Evolutionary conservation across 352 stramenopile genomes (phyloP).

Genomic region (Phytophthora colocasiae): DNA sequence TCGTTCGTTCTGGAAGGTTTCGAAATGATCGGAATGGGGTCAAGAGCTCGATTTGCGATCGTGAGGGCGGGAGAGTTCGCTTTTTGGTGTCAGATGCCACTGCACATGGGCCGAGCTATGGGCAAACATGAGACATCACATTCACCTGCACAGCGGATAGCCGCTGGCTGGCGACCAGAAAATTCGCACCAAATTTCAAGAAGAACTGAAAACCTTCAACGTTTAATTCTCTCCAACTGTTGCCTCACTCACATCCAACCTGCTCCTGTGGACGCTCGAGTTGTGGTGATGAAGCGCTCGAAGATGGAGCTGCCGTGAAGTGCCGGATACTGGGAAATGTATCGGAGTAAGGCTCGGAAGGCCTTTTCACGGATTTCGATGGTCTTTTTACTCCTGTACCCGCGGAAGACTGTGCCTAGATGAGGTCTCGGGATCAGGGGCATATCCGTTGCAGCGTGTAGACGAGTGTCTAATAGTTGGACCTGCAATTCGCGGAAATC

Average conservation of each 20-base stretch:
- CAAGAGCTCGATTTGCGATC: constrained; percentile 16
- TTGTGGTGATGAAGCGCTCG: constrained; percentile 46
- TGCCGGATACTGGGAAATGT: constrained; percentile 42
- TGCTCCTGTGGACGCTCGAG: constrained; percentile 8
- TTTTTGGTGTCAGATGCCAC: constrained; percentile 16
- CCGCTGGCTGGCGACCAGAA: constrained; percentile 21
- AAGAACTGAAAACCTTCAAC: constrained; percentile 10
- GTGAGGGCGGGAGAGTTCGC: constrained; percentile 31
- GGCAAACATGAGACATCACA: constrained; percentile 14
- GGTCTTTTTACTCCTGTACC: constrained; percentile 44
- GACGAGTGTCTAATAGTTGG: constrained; percentile 36
- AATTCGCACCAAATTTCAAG: constrained; percentile 19
- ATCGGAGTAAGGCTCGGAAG: constrained; percentile 50
- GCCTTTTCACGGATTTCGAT: constrained; percentile 51
- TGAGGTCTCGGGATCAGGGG: constrained; percentile 41
- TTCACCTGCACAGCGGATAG: constrained; percentile 25
- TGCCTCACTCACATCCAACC: constrained; percentile 16
- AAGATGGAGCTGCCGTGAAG: constrained; percentile 52
- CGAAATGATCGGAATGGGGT: constrained; percentile 12
- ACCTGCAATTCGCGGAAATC: constrained; percentile 56
- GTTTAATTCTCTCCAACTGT: constrained; percentile 5
- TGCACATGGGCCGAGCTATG: constrained; percentile 5
- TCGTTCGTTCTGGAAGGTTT: constrained; percentile 15
- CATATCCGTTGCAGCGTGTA: constrained; percentile 28
- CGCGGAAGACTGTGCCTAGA: constrained; percentile 43